These are phyloP conservation scores for Calamus simplicifolius DNA, from an alignment of 176 grass and related monocot genomes.

Conservation along the genomic window DNA sequence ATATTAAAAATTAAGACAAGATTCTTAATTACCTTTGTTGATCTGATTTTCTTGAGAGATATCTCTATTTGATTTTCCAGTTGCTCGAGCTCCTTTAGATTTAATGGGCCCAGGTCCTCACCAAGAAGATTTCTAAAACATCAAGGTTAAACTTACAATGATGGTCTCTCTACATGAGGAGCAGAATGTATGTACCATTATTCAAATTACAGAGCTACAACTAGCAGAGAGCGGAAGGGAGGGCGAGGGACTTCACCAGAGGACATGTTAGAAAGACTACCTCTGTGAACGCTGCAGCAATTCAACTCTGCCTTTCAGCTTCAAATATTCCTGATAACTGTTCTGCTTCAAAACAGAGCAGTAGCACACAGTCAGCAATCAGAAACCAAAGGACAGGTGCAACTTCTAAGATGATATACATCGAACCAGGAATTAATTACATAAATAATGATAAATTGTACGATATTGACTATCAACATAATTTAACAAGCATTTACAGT, in stretches of 20 bases:
- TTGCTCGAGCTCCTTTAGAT: conserved; percentile 63
- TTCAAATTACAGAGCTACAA: too few relatives aligned
- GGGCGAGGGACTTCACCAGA: too few relatives aligned
- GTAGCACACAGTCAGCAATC: conserved; percentile 4
- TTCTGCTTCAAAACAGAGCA: conserved; percentile 18
- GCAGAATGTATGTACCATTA: too few relatives aligned
- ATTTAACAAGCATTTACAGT: too few relatives aligned
- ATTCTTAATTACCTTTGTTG: conserved; percentile 45
- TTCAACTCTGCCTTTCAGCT: conserved; percentile 67
- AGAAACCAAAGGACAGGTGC: neutral
- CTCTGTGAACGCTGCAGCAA: conserved; percentile 77
- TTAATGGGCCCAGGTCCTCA: conserved; percentile 62
- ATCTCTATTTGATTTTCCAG: conserved; percentile 73
- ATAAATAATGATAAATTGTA: conserved; percentile 1
- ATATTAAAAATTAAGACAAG: neutral
- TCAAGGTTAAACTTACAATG: too few relatives aligned
- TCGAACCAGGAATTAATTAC: neutral
- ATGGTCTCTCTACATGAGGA: too few relatives aligned
- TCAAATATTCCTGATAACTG: conserved; percentile 75
- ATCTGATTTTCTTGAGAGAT: conserved; percentile 61
- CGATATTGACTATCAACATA: neutral
- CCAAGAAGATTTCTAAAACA: conserved; percentile 73
- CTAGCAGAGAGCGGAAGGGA: too few relatives aligned
- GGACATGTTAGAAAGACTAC: conserved; percentile 18
- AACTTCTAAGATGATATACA: neutral